Percentiles rank a stretch among this genome's conserved stretches.
phyloP scores from a whole-genome alignment of 148 eudicot species.

The Cornus kousa region DNA sequence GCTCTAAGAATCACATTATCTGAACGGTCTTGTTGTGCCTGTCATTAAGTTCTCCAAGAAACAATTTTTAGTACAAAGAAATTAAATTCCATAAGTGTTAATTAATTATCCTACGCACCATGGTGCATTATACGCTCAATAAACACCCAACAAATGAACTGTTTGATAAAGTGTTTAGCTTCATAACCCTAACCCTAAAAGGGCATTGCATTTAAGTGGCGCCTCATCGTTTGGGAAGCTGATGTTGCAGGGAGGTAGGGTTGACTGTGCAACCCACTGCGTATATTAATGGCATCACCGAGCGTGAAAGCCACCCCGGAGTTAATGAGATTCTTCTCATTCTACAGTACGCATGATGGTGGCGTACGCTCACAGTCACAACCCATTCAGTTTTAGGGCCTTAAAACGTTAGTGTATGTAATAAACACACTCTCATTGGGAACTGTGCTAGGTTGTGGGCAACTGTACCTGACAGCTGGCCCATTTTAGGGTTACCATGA shows the following conservation, averaged over 20 bases:
- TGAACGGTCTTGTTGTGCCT: conserved; percentile 95
- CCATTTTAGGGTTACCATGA: not conserved
- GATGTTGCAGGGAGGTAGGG: conserved; percentile 23
- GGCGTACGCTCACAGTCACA: not conserved
- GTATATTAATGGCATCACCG: conserved; percentile 32
- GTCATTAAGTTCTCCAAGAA: not conserved
- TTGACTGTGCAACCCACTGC: conserved; percentile 38
- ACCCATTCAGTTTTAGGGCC: not conserved
- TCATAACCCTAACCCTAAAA: conserved; percentile 15
- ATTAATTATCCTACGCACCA: conserved; percentile 10
- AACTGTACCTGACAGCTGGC: conserved; percentile 8
- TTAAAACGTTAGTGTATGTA: not conserved
- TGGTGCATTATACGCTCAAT: not conserved
- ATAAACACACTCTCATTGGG: not conserved
- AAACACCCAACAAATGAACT: too few species aligned
- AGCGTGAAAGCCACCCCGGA: conserved; percentile 26
- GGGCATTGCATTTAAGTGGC: conserved; percentile 20
- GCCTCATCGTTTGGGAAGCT: conserved; percentile 17
- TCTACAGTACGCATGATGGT: conserved; percentile 1
- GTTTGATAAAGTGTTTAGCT: not conserved
- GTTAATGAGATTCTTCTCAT: conserved; percentile 24
- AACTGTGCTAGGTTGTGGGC: not conserved
- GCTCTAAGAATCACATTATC: conserved; percentile 76
- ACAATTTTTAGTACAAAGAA: not conserved
- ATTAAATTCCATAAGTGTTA: not conserved